phyloP scores from a whole-genome alignment of 257 asterid species.

The Rauvolfia tetraphylla region DNA sequence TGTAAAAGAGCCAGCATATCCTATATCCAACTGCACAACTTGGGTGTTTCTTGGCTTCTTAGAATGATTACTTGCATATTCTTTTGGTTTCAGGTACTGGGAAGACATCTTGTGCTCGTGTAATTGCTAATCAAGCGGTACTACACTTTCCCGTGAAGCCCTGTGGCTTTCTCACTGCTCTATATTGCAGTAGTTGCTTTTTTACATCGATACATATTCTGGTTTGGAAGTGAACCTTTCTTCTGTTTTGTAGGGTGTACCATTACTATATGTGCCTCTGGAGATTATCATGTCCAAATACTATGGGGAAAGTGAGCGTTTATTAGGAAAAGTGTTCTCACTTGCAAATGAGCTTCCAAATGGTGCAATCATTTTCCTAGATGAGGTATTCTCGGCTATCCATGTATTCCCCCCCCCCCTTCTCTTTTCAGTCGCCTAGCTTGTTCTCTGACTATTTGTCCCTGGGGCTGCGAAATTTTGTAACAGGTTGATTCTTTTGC shows the following conservation, averaged over 20 bases:
- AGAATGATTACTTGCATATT: constrained; percentile 12
- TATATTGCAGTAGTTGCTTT: neutral
- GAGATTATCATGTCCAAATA: constrained; percentile 91
- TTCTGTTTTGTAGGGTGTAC: constrained; percentile 63
- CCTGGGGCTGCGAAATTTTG: neutral
- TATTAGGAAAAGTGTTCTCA: constrained; percentile 85
- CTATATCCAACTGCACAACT: neutral
- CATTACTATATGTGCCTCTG: constrained; percentile 82
- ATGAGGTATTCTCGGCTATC: constrained; percentile 57
- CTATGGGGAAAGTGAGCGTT: constrained; percentile 94
- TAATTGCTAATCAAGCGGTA: constrained; percentile 94
- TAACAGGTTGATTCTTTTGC: constrained; percentile 94
- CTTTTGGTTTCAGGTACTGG: constrained; percentile 82
- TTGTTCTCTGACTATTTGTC: neutral
- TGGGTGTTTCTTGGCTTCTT: neutral
- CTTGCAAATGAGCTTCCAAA: constrained; percentile 78
- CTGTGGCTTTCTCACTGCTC: neutral
- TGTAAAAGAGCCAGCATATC: neutral
- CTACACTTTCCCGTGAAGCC: constrained; percentile 21
- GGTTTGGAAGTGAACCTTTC: constrained; percentile 10
- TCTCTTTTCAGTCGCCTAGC: neutral
- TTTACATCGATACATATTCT: neutral
- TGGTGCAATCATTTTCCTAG: constrained; percentile 87
- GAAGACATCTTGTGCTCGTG: constrained; percentile 98
- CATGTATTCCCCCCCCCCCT: neutral